A percentile compares a stretch with the other conserved stretches of the same genome.
Conservation (phyloP, 805 yeast genomes). For the Schwanniomyces occidentalis region DNA sequence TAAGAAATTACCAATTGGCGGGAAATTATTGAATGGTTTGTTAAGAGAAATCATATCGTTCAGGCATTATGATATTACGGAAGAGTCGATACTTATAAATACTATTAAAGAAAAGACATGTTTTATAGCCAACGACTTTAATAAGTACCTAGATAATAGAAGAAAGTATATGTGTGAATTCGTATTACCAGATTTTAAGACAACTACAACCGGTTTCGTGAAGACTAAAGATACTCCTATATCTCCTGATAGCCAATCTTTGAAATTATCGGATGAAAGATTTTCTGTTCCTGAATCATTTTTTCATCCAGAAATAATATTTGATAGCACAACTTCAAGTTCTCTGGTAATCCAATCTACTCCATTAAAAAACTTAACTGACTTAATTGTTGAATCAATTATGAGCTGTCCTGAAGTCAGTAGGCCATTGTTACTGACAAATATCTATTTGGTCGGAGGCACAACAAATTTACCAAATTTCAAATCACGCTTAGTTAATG, state of each 20-base stretch:
- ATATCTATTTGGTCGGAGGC: constrained; percentile 83
- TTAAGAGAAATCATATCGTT: constrained; percentile 83
- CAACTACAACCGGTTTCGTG: constrained; percentile 75
- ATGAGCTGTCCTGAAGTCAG: constrained; percentile 69
- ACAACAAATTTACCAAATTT: constrained; percentile 71
- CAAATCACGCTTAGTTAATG: constrained; percentile 56
- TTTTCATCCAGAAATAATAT: constrained; percentile 75
- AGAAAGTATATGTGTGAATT: constrained; percentile 56
- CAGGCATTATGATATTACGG: constrained; percentile 89
- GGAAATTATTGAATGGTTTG: constrained; percentile 78
- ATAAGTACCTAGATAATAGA: constrained; percentile 41
- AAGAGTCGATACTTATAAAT: constrained; percentile 82
- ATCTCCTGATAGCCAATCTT: constrained; percentile 58
- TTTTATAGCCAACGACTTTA: constrained; percentile 65
- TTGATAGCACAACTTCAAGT: constrained; percentile 34
- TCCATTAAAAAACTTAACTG: constrained; percentile 72
- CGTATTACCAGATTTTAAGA: constrained; percentile 84
- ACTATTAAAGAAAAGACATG: constrained; percentile 80
- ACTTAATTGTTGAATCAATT: constrained; percentile 71
- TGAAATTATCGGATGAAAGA: constrained; percentile 77
- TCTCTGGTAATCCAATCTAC: constrained; percentile 34
- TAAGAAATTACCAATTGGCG: constrained; percentile 81
- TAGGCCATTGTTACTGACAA: constrained; percentile 74
- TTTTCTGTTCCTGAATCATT: constrained; percentile 85
- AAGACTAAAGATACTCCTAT: constrained; percentile 29